Conservation (phyloP, 2,329 filamentous ascomycete genomes). For the Waltergamsia citrina region DNA sequence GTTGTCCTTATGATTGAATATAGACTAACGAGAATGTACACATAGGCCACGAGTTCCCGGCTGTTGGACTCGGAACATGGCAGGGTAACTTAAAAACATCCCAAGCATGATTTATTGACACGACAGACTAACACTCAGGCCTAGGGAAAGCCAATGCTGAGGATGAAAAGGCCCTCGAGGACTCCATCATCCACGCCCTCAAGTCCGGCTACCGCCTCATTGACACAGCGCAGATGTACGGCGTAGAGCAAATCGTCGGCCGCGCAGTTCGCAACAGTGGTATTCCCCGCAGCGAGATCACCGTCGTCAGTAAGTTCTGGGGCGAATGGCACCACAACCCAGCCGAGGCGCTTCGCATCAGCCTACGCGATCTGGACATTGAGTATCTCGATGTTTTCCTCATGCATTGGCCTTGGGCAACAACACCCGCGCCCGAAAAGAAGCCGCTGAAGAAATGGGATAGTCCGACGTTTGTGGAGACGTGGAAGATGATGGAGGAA, state of each 20-base stretch:
- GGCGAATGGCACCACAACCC: constrained; percentile 18
- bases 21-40: neutral
- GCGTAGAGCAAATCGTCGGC: constrained; percentile 17
- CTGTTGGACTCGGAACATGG: constrained; percentile 15
- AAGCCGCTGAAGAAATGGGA: constrained; percentile 10
- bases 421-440: constrained; percentile 11
- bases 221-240: constrained; percentile 17
- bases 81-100: constrained; percentile 8
- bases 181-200: constrained; percentile 16
- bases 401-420: constrained; percentile 18
- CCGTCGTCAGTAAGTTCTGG: constrained; percentile 21
- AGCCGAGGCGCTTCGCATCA: constrained; percentile 14
- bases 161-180: constrained; percentile 11
- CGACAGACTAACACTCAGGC: no score
- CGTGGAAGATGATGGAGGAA: constrained; percentile 17
- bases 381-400: constrained; percentile 22
- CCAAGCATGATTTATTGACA: neutral
- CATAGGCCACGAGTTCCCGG: constrained; percentile 6
- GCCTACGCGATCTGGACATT: constrained; percentile 15
- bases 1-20: neutral
- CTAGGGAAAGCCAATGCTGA: constrained; percentile 8
- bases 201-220: constrained; percentile 18
- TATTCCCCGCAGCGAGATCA: constrained; percentile 21
- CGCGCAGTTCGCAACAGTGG: constrained; percentile 19
- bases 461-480: constrained; percentile 14